Conservation (phyloP, 2,329 filamentous ascomycete species). For the Clarireedia sp. region DNA sequence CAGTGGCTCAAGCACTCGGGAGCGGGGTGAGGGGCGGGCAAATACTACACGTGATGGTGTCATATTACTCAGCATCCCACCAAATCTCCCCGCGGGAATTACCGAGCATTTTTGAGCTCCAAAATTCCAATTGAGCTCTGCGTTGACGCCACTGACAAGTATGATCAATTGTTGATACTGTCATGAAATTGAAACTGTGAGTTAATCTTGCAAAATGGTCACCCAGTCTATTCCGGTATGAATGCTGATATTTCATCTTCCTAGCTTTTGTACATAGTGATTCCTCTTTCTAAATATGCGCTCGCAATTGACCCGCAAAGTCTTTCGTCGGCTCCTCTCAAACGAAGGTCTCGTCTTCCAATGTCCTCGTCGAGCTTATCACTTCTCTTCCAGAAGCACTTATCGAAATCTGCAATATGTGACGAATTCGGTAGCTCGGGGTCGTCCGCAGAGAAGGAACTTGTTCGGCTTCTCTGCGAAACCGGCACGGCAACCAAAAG, state of each 20-base stretch:
- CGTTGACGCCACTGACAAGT: not conserved
- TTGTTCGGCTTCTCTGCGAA: constrained; percentile 59
- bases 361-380: constrained; percentile 23
- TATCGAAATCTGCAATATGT: too few relatives aligned
- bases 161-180: too few relatives aligned
- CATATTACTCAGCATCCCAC: not conserved
- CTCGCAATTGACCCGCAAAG: constrained; percentile 51
- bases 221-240: not conserved
- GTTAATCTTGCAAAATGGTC: too few relatives aligned
- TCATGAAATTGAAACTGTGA: not conserved
- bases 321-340: constrained; percentile 49
- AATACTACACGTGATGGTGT: too few relatives aligned
- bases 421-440: constrained; percentile 27
- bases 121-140: not conserved
- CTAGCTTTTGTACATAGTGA: constrained; percentile 13
- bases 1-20: too few relatives aligned
- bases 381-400: not conserved
- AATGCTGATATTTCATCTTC: not conserved
- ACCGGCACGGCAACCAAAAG: constrained; percentile 50
- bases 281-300: constrained; percentile 37
- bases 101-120: constrained; percentile 7
- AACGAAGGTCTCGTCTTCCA: constrained; percentile 35
- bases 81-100: constrained; percentile 2
- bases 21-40: too few relatives aligned
- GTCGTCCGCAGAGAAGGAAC: constrained; percentile 37